phyloP scores from a whole-genome alignment of 331 rosid species.

The Spiraea crenata region DNA sequence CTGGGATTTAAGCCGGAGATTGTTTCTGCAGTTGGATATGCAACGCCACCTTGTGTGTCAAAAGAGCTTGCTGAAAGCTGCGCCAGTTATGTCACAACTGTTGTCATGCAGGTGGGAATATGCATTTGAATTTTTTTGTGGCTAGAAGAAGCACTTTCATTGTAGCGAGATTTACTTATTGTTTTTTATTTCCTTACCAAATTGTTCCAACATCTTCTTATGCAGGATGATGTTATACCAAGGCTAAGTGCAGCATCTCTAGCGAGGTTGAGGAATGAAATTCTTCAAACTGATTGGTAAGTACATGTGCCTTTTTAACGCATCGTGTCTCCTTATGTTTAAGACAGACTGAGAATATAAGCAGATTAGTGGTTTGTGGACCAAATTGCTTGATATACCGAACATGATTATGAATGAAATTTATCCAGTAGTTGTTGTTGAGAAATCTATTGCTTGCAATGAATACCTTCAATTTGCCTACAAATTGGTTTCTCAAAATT shows the following conservation, averaged over 20 bases:
- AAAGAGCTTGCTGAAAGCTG: constrained; percentile 84
- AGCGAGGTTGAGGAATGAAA: constrained; percentile 82
- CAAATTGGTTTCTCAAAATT: background rate
- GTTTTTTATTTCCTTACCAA: constrained; percentile 24
- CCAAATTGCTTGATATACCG: background rate
- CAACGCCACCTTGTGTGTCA: constrained; percentile 90
- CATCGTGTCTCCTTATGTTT: background rate
- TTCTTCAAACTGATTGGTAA: constrained; percentile 95
- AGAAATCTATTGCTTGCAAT: background rate
- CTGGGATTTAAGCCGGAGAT: constrained; percentile 87
- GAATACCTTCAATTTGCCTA: background rate
- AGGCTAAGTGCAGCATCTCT: constrained; percentile 77
- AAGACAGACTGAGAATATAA: constrained; percentile 1
- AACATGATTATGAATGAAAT: constrained; percentile 1
- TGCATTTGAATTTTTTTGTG: constrained; percentile 22
- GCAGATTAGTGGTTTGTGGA: background rate
- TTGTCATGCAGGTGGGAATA: constrained; percentile 85
- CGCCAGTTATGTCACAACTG: constrained; percentile 72
- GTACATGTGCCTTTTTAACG: constrained; percentile 21
- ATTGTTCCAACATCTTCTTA: constrained; percentile 20
- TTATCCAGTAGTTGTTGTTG: background rate
- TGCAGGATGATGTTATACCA: constrained; percentile 90
- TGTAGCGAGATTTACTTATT: background rate
- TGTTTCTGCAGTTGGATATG: constrained; percentile 83
- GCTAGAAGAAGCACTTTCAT: constrained; percentile 11